A percentile compares a stretch with the other conserved stretches of the same genome.
These are phyloP conservation scores for Fusarium bactridioides DNA, from an alignment of 2,329 filamentous ascomycete genomes.

Conservation along the genomic window DNA sequence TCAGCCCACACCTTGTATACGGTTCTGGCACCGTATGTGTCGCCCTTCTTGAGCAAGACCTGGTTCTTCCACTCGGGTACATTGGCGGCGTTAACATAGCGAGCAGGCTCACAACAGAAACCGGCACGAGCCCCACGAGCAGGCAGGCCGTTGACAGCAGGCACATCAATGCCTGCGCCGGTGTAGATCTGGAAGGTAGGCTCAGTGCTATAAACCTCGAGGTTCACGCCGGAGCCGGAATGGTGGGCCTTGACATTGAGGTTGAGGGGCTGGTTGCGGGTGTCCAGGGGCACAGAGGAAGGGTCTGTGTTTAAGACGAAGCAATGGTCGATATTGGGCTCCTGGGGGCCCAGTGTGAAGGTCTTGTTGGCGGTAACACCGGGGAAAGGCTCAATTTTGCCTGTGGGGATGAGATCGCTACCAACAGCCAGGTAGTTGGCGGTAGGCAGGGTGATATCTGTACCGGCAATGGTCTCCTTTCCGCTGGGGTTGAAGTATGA, in stretches of 20 bases:
- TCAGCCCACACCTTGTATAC: conserved; percentile 88
- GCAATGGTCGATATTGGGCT: conserved; percentile 88
- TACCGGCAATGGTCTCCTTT: conserved; percentile 61
- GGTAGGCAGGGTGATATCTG: conserved; percentile 71
- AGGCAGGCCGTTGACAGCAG: conserved; percentile 67
- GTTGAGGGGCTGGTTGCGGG: conserved; percentile 67
- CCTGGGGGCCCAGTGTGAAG: conserved; percentile 75
- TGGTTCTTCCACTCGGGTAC: conserved; percentile 80
- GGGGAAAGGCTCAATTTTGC: conserved; percentile 69
- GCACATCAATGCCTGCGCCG: conserved; percentile 83
- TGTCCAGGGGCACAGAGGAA: conserved; percentile 68
- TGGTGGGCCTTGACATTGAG: conserved; percentile 78
- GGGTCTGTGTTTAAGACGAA: conserved; percentile 78
- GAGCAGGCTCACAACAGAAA: conserved; percentile 91
- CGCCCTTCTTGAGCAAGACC: conserved; percentile 83
- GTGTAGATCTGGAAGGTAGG: conserved; percentile 98
- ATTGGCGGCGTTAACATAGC: conserved; percentile 90
- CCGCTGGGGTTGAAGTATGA: conserved; percentile 76
- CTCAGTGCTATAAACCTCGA: conserved; percentile 90
- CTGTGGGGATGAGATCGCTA: conserved; percentile 75
- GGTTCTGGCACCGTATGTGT: conserved; percentile 81
- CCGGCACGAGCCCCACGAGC: conserved; percentile 74
- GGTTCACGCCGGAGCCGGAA: conserved; percentile 75
- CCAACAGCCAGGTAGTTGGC: conserved; percentile 78
- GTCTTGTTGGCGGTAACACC: conserved; percentile 69